Evolutionary conservation across 2,329 filamentous ascomycete species (phyloP).

Genomic region (Cladophialophora bantiana): DNA sequence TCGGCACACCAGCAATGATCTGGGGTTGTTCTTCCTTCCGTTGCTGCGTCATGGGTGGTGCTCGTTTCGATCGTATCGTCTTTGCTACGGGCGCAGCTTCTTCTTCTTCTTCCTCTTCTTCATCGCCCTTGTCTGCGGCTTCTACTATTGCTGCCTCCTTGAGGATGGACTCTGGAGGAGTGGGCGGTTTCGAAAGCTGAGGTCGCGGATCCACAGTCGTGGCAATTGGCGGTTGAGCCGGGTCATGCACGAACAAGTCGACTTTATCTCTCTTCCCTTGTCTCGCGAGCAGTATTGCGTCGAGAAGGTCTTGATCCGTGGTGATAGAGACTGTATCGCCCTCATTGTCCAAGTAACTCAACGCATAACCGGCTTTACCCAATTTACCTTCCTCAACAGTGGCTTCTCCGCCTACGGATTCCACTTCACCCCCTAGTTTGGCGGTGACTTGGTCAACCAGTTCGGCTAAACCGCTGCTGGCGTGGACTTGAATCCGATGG

Average conservation of each 20-base stretch:
- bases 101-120: constrained; percentile 57
- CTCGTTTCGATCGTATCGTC: constrained; percentile 30
- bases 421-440: constrained; percentile 85
- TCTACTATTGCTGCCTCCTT: constrained; percentile 52
- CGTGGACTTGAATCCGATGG: constrained; percentile 85
- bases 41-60: constrained; percentile 48
- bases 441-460: constrained; percentile 78
- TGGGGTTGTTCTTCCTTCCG: constrained; percentile 68
- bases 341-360: constrained; percentile 96
- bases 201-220: constrained; percentile 68
- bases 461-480: constrained; percentile 78
- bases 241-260: constrained; percentile 94
- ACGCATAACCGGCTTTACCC: constrained; percentile 78
- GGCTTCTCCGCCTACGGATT: constrained; percentile 81
- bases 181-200: constrained; percentile 56
- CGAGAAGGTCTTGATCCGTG: constrained; percentile 88
- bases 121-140: constrained; percentile 63
- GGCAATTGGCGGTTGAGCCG: constrained; percentile 82
- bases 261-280: constrained; percentile 86
- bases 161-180: constrained; percentile 60
- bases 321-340: constrained; percentile 97
- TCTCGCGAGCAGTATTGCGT: constrained; percentile 85
- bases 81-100: constrained; percentile 33
- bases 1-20: constrained; percentile 88
- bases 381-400: constrained; percentile 80